Conservation (phyloP, 306 rosid genomes). For the Heteromeles arbutifolia region DNA sequence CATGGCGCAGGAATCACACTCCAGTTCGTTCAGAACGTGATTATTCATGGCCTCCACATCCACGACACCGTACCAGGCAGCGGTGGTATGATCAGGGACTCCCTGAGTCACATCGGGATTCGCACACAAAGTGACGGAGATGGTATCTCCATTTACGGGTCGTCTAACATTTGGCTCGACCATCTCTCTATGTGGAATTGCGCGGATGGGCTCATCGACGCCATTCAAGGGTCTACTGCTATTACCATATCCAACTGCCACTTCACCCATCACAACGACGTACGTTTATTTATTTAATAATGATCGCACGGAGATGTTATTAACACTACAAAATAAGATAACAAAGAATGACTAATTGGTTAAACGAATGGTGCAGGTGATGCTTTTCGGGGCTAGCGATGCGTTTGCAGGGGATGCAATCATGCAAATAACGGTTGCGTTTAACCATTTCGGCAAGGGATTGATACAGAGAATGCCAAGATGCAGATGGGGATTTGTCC, state of each 20-base stretch:
- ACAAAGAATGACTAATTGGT: background rate
- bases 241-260: slow-evolving; percentile 78
- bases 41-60: slow-evolving; percentile 56
- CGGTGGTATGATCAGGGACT: slow-evolving; percentile 69
- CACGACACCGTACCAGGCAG: background rate
- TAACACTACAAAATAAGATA: background rate
- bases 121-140: slow-evolving; percentile 67
- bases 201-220: slow-evolving; percentile 68
- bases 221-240: slow-evolving; percentile 62
- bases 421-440: slow-evolving; percentile 59
- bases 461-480: slow-evolving; percentile 69
- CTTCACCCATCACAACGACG: slow-evolving; percentile 59
- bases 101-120: slow-evolving; percentile 37
- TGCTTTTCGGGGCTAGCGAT: slow-evolving; percentile 61
- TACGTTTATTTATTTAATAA: background rate
- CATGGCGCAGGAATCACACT: slow-evolving; percentile 57
- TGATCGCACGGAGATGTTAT: background rate
- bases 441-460: slow-evolving; percentile 69
- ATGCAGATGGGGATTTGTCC: slow-evolving; percentile 61
- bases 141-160: slow-evolving; percentile 56
- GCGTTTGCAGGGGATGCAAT: slow-evolving; percentile 24
- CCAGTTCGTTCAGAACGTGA: slow-evolving; percentile 47
- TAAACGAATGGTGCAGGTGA: slow-evolving; percentile 32
- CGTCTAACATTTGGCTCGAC: slow-evolving; percentile 75
- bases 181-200: slow-evolving; percentile 59